Percentiles rank a stretch among this genome's conserved stretches.
Conservation (phyloP, 148 eudicot genomes). For the Diospyros lotus region DNA sequence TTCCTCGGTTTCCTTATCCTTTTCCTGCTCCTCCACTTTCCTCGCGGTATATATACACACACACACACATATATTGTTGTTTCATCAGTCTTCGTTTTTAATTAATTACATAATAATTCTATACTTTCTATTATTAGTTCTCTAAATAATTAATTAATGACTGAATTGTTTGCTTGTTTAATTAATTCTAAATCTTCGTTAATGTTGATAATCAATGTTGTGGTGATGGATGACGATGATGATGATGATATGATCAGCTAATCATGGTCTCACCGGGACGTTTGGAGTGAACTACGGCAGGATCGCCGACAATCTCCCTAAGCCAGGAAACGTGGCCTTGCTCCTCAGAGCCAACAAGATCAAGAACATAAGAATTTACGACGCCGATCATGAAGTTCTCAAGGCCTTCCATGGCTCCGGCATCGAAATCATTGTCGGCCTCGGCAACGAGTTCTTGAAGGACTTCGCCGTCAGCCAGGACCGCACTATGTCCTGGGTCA, state of each 20-base stretch:
- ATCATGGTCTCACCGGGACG: conserved; percentile 56
- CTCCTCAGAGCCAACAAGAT: conserved; percentile 64
- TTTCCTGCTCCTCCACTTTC: conserved; percentile 14
- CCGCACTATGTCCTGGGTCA: conserved; percentile 64
- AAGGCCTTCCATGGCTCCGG: conserved; percentile 59
- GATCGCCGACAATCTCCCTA: conserved; percentile 63
- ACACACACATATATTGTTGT: too few species aligned
- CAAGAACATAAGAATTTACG: conserved; percentile 67
- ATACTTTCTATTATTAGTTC: not conserved
- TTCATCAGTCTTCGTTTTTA: not conserved
- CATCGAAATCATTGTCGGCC: conserved; percentile 55
- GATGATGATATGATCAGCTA: conserved; percentile 5
- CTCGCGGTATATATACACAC: conserved; percentile 7
- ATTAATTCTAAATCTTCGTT: not conserved
- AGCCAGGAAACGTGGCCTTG: conserved; percentile 59
- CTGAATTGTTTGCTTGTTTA: not conserved
- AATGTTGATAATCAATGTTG: too few species aligned
- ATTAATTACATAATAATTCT: not conserved
- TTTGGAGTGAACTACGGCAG: conserved; percentile 79
- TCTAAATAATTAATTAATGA: not conserved
- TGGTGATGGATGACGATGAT: not conserved
- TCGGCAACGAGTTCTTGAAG: conserved; percentile 49
- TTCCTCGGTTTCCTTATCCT: conserved; percentile 18
- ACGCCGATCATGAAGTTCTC: conserved; percentile 63
- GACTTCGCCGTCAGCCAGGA: conserved; percentile 52